A percentile compares a stretch with the other conserved stretches of the same genome.
Conservation (phyloP, 116 monocot genomes). For the Cymodocea nodosa region DNA sequence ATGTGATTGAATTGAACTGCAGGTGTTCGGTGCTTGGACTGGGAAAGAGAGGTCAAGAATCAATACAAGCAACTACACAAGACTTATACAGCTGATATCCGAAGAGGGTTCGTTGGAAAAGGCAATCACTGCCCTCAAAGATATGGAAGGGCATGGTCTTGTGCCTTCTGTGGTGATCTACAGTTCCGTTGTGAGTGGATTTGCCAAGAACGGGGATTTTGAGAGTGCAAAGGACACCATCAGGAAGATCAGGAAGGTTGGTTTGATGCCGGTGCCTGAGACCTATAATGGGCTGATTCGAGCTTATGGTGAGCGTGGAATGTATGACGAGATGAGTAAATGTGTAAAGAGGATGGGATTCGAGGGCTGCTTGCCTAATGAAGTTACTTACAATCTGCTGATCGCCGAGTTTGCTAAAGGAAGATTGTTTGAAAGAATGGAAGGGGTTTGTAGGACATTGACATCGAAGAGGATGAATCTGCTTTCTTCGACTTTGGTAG, state of each 20-base stretch:
- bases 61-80: conserved; percentile 32
- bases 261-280: conserved; percentile 30
- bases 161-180: conserved; percentile 27
- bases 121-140: conserved; percentile 23
- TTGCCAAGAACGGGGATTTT: conserved; percentile 40
- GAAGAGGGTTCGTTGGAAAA: conserved; percentile 25
- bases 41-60: conserved; percentile 28
- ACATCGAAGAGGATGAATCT: conserved; percentile 51
- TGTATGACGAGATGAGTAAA: conserved; percentile 66
- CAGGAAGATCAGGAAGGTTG: conserved; percentile 35
- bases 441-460: conserved; percentile 32
- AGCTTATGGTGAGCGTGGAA: conserved; percentile 41
- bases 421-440: conserved; percentile 54
- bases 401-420: conserved; percentile 41
- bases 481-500: conserved; percentile 28
- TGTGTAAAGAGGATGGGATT: conserved; percentile 57
- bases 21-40: conserved; percentile 64
- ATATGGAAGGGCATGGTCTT: conserved; percentile 41
- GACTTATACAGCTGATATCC: conserved; percentile 34
- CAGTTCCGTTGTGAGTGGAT: conserved; percentile 48
- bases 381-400: conserved; percentile 55
- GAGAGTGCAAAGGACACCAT: conserved; percentile 21
- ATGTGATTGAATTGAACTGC: conserved; percentile 1
- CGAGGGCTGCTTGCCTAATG: conserved; percentile 41
- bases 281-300: conserved; percentile 61